Percentiles rank a stretch among this genome's conserved stretches.
Conservation (phyloP, 2,329 filamentous ascomycete species). For the Bipolaris zeicola region DNA sequence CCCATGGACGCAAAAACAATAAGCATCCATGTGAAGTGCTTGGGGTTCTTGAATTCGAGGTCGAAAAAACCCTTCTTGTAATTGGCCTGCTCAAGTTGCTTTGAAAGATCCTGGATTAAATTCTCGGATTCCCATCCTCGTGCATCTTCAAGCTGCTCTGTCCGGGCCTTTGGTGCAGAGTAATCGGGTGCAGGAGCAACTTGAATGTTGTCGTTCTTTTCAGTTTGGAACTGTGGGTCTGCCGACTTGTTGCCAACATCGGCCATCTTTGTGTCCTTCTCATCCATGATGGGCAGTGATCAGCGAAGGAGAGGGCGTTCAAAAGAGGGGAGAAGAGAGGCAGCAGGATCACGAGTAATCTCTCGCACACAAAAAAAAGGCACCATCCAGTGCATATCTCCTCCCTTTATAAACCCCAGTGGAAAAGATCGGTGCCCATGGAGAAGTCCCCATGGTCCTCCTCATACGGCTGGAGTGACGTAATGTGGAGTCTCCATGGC, state of each 20-base stretch:
- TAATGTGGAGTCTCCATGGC: conserved; percentile 35
- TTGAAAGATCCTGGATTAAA: conserved; percentile 50
- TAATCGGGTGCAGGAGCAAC: conserved; percentile 28
- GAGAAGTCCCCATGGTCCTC: conserved; percentile 30
- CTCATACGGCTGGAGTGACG: conserved; percentile 22
- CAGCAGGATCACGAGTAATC: conserved; percentile 14
- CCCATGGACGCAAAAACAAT: conserved; percentile 77
- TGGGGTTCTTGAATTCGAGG: conserved; percentile 65
- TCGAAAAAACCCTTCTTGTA: conserved; percentile 56
- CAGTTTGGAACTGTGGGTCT: conserved; percentile 20
- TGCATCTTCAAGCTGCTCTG: conserved; percentile 41
- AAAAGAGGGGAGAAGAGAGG: conserved; percentile 7
- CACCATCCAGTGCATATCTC: conserved; percentile 10
- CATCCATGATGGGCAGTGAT: conserved; percentile 32
- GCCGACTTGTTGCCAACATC: conserved; percentile 10
- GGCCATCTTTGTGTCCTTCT: conserved; percentile 32
- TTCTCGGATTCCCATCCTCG: conserved; percentile 53
- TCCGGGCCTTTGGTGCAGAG: conserved; percentile 38
- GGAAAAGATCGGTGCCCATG: conserved; percentile 27
- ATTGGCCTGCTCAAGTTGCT: conserved; percentile 43
- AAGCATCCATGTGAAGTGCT: conserved; percentile 69
- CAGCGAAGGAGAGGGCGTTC: conserved; percentile 11
- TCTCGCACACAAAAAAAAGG: conserved; percentile 9
- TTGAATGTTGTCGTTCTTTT: conserved; percentile 27
- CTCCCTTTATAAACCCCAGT: conserved; percentile 35